Conservation (phyloP, 371 early-diverging fungal species). For the Mortierella sp. region DNA sequence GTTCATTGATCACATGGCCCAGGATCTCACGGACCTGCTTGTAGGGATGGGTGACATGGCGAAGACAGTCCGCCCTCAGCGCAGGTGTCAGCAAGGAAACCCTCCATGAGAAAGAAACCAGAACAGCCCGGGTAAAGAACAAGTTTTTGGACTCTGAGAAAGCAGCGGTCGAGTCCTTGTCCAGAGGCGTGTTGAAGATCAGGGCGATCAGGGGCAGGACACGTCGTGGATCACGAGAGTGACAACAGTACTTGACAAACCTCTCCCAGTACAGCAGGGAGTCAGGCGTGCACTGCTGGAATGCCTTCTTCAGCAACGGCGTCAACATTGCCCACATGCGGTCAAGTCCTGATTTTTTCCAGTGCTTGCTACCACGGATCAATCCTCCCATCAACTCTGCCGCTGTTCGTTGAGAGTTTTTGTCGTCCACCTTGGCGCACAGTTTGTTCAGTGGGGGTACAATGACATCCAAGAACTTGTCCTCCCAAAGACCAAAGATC, state of each 20-base stretch:
- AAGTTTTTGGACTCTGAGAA: conserved; percentile 88
- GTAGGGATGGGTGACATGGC: conserved; percentile 83
- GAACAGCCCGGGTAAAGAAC: conserved; percentile 69
- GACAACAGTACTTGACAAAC: conserved; percentile 67
- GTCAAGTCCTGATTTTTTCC: conserved; percentile 64
- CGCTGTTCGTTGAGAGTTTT: conserved; percentile 83
- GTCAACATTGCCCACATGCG: conserved; percentile 75
- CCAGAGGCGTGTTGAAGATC: conserved; percentile 76
- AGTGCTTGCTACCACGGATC: conserved; percentile 90
- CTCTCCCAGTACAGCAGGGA: conserved; percentile 83
- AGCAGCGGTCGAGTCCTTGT: conserved; percentile 84
- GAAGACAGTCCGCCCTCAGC: conserved; percentile 68
- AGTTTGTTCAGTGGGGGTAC: conserved; percentile 66
- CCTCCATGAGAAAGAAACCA: conserved; percentile 79
- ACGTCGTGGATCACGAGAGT: conserved; percentile 88
- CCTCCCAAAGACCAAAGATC: conserved; percentile 78
- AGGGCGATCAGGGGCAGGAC: conserved; percentile 77
- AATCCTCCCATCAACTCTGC: conserved; percentile 86
- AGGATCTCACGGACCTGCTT: conserved; percentile 89
- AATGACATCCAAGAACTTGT: conserved; percentile 65
- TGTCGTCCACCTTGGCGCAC: conserved; percentile 70
- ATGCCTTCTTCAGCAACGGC: conserved; percentile 65
- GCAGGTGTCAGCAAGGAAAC: conserved; percentile 62
- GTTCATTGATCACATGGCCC: conserved; percentile 78
- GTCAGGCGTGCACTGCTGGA: conserved; percentile 75